A percentile compares a stretch with the other conserved stretches of the same genome.
Evolutionary conservation across 2,329 filamentous ascomycete species (phyloP).

Genomic region (Dothiorella sarmentorum): DNA sequence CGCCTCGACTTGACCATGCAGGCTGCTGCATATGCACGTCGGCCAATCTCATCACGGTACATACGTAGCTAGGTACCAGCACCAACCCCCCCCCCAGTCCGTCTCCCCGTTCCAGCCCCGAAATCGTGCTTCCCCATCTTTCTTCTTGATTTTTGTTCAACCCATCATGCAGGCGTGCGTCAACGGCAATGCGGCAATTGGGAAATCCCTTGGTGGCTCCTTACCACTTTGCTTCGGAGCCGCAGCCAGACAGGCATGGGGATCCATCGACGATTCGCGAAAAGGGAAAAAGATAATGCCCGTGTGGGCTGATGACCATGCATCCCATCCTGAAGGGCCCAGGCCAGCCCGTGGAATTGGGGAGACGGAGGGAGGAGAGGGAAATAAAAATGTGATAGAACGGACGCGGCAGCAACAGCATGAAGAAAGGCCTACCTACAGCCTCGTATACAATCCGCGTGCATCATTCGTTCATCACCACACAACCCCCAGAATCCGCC

Average conservation of each 20-base stretch:
- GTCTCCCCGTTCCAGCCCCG: background rate
- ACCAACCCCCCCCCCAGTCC: background rate
- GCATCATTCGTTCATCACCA: too few species aligned
- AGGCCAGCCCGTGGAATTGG: too few species aligned
- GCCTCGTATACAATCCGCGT: too few species aligned
- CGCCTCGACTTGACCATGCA: constrained; percentile 12
- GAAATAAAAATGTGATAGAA: constrained; percentile 10
- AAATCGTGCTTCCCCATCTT: background rate
- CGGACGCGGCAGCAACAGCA: background rate
- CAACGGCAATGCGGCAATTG: background rate
- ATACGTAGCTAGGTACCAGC: background rate
- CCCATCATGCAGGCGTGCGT: background rate
- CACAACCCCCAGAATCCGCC: too few species aligned
- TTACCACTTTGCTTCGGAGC: background rate
- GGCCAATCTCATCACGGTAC: constrained; percentile 7
- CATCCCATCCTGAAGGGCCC: too few species aligned
- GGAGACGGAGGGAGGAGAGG: background rate
- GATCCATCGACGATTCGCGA: background rate
- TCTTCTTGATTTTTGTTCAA: background rate
- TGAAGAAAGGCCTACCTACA: background rate
- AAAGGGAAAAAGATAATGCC: background rate
- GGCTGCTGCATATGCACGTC: constrained; percentile 11
- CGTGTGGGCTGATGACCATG: too few species aligned
- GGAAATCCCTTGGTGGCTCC: background rate
- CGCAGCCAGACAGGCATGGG: background rate